Evolutionary conservation across 1,284 basidiomycete species (phyloP).

Genomic region (Dichomitus squalens): DNA sequence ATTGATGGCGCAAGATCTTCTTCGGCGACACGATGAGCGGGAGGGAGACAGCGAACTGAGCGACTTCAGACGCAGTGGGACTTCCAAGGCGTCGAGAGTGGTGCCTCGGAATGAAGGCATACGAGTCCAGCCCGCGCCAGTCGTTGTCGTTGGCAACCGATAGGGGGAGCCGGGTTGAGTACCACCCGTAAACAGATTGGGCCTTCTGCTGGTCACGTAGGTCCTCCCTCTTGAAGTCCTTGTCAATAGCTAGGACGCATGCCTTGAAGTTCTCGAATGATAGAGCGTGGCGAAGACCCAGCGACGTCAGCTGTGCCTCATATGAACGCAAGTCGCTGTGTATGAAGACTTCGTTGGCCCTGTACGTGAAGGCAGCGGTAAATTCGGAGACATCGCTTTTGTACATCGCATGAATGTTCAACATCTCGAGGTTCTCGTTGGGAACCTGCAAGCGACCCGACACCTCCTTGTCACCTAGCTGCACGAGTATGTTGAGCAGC

Average conservation of each 20-base stretch:
- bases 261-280: conserved; percentile 13
- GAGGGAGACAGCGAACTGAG: conserved; percentile 28
- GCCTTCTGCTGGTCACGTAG: conserved; percentile 26
- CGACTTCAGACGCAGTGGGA: conserved; percentile 12
- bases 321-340: conserved; percentile 5
- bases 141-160: conserved; percentile 28
- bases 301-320: conserved; percentile 1
- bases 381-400: conserved; percentile 2
- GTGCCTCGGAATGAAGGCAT: conserved; percentile 42
- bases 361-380: conserved; percentile 3
- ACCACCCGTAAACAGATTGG: conserved; percentile 35
- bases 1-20: conserved; percentile 38
- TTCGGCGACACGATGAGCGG: conserved; percentile 39
- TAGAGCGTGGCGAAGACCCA: conserved; percentile 8
- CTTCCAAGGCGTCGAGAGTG: conserved; percentile 15
- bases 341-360: conserved; percentile 1
- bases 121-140: conserved; percentile 37
- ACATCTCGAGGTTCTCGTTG: not conserved
- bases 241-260: conserved; percentile 9
- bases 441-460: not conserved
- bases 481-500: not conserved
- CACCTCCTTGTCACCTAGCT: not conserved
- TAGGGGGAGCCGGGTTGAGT: conserved; percentile 37
- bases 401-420: not conserved
- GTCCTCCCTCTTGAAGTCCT: not conserved